Percentiles rank a stretch among this genome's conserved stretches.
phyloP scores from a whole-genome alignment of 129 eudicot genomes.

The Calendula officinalis region DNA sequence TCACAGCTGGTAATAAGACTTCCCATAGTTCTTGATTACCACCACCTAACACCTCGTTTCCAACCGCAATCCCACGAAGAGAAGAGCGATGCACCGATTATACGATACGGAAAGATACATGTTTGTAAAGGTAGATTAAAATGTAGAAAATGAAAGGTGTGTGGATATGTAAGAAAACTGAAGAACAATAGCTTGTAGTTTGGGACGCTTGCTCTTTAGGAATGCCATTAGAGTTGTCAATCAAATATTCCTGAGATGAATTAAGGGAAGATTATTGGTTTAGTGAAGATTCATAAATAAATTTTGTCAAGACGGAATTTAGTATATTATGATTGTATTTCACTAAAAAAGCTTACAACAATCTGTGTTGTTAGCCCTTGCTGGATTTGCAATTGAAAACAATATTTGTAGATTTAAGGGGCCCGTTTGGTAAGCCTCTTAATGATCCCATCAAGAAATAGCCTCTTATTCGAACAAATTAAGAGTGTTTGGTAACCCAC shows the following conservation, averaged over 20 bases:
- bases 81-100: constrained; percentile 30
- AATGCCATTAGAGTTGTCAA: constrained; percentile 32
- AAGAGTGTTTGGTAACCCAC: too few species aligned
- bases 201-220: constrained; percentile 49
- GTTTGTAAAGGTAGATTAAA: constrained; percentile 19
- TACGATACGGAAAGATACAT: constrained; percentile 36
- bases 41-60: constrained; percentile 77
- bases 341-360: too few species aligned
- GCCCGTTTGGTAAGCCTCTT: too few species aligned
- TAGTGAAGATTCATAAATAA: background rate
- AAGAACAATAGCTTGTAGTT: constrained; percentile 29
- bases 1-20: constrained; percentile 55
- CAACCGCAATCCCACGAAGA: constrained; percentile 78
- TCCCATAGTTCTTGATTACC: constrained; percentile 61
- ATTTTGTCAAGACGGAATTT: too few species aligned
- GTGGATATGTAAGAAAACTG: constrained; percentile 14
- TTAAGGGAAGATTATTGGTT: constrained; percentile 10
- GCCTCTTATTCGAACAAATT: too few species aligned
- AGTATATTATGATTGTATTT: too few species aligned
- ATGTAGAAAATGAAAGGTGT: constrained; percentile 16
- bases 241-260: constrained; percentile 46
- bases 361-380: too few species aligned
- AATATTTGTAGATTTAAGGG: too few species aligned
- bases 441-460: too few species aligned
- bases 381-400: too few species aligned